Evolutionary conservation across 2,329 filamentous ascomycete species (phyloP).

Genomic region (Exophiala sp.): DNA sequence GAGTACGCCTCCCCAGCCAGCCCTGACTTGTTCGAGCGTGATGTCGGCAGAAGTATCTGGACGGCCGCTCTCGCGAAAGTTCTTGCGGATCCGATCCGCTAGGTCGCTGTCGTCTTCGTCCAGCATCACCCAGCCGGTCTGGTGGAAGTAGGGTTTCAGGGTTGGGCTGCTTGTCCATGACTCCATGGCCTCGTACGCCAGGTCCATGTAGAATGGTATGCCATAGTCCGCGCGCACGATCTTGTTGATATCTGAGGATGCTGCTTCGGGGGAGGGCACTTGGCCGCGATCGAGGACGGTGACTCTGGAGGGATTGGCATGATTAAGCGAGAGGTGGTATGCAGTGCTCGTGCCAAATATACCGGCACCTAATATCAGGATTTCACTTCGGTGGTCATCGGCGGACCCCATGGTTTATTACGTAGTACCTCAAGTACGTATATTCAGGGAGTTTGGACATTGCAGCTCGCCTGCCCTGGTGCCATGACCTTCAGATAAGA

Average conservation of each 20-base stretch:
- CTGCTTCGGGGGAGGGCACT: conserved; percentile 48
- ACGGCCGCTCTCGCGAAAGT: conserved; percentile 47
- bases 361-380: conserved; percentile 57
- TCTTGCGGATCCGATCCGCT: conserved; percentile 48
- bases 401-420: conserved; percentile 3
- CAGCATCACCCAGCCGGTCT: conserved; percentile 55
- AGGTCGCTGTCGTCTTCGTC: conserved; percentile 45
- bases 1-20: conserved; percentile 40
- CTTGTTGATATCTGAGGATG: conserved; percentile 69
- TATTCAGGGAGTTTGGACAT: too few relatives aligned
- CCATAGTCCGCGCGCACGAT: conserved; percentile 65
- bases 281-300: conserved; percentile 55
- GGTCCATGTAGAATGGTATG: conserved; percentile 56
- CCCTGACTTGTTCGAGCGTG: conserved; percentile 38
- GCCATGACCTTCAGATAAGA: too few relatives aligned
- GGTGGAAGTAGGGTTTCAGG: conserved; percentile 52
- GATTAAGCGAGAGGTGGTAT: conserved; percentile 50
- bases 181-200: conserved; percentile 61
- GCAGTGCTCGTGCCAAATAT: conserved; percentile 62
- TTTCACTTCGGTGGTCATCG: conserved; percentile 1
- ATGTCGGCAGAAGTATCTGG: conserved; percentile 40
- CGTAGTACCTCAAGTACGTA: too few relatives aligned
- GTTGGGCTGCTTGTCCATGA: conserved; percentile 55
- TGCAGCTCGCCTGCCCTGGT: too few relatives aligned
- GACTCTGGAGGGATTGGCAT: conserved; percentile 40